phyloP scores from a whole-genome alignment of 1,284 basidiomycete genomes.

The Cutaneotrichosporon mucoides region DNA sequence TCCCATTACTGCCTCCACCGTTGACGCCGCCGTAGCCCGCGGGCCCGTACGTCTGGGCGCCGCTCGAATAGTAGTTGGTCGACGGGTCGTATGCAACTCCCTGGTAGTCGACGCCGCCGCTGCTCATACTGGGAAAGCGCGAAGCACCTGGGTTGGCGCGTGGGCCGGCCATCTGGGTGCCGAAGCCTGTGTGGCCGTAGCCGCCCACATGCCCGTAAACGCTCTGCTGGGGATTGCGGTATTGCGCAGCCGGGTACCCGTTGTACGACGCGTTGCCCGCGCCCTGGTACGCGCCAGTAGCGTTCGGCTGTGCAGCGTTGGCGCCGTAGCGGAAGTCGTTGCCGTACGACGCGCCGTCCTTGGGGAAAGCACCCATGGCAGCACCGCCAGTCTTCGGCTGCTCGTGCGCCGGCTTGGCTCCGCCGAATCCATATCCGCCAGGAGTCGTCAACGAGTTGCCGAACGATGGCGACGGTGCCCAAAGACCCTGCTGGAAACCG shows the following conservation, averaged over 20 bases:
- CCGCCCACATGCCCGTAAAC: slow-evolving; percentile 9
- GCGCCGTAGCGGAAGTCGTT: slow-evolving; percentile 8
- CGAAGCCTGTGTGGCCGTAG: slow-evolving; percentile 17
- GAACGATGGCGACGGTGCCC: slow-evolving; percentile 36
- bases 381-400: neutral
- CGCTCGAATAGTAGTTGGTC: neutral
- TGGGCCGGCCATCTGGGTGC: slow-evolving; percentile 16
- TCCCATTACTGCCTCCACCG: neutral
- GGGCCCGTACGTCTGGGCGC: neutral
- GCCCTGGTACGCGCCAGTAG: slow-evolving; percentile 3
- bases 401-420: slow-evolving; percentile 9
- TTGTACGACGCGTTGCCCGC: slow-evolving; percentile 1
- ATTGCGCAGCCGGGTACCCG: slow-evolving; percentile 6
- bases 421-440: slow-evolving; percentile 23
- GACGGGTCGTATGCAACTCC: neutral
- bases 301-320: neutral
- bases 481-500: slow-evolving; percentile 33
- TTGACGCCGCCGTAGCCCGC: neutral
- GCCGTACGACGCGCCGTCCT: slow-evolving; percentile 4
- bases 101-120: neutral
- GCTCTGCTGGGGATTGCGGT: slow-evolving; percentile 6
- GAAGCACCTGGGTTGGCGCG: neutral
- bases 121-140: slow-evolving; percentile 3
- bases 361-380: slow-evolving; percentile 8
- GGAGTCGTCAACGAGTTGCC: slow-evolving; percentile 29